Conservation (phyloP, 345 rosid species). For the Eutrema heterophyllum region DNA sequence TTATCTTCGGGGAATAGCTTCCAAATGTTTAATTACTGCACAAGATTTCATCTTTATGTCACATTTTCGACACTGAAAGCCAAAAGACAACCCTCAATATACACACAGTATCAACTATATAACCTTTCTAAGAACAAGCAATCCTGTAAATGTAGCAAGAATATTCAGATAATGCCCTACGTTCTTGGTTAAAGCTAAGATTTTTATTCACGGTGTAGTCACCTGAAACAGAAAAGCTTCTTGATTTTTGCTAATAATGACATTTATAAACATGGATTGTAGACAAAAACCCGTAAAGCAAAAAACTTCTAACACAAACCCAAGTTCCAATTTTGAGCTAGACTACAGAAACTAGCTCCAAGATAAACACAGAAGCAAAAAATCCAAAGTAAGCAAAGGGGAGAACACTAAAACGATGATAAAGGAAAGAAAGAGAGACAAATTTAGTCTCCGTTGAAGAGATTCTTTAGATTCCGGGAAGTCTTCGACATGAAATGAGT, state of each 20-base stretch:
- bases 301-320: neutral
- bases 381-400: constrained; percentile 11
- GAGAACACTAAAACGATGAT: constrained; percentile 5
- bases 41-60: too few relatives aligned
- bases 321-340: constrained; percentile 17
- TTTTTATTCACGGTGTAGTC: neutral
- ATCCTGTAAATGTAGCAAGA: too few relatives aligned
- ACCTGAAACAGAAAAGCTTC: neutral
- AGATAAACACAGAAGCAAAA: neutral
- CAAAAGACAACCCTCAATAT: too few relatives aligned
- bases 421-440: neutral
- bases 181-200: constrained; percentile 8
- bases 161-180: neutral
- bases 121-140: too few relatives aligned
- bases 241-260: neutral
- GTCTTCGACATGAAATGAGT: constrained; percentile 23
- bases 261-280: neutral
- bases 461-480: constrained; percentile 1
- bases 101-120: too few relatives aligned
- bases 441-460: neutral
- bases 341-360: neutral
- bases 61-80: too few relatives aligned
- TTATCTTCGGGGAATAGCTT: neutral
- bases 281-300: neutral
- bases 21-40: too few relatives aligned